These are phyloP conservation scores for Epicoccum sorghinum DNA, from an alignment of 2,329 filamentous ascomycete genomes.

Conservation along the genomic window DNA sequence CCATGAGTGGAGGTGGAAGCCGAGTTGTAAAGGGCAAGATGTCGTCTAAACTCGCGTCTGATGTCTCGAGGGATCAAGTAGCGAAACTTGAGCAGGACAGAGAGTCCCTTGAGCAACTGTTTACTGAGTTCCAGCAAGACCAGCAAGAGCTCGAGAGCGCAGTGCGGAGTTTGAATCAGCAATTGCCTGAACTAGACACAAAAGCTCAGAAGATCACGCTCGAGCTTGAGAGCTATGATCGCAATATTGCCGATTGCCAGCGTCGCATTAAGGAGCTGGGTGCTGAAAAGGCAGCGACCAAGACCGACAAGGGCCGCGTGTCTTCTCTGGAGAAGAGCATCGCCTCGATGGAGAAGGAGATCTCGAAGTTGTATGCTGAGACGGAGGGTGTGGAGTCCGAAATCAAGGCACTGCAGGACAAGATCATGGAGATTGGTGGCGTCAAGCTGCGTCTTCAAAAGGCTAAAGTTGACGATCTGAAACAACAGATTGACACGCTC, in stretches of 20 bases:
- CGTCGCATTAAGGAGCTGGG: conserved; percentile 84
- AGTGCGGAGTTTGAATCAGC: conserved; percentile 73
- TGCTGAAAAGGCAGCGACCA: conserved; percentile 79
- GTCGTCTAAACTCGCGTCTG: conserved; percentile 92
- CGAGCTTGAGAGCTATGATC: conserved; percentile 84
- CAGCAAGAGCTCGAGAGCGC: conserved; percentile 78
- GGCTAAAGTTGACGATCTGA: conserved; percentile 82
- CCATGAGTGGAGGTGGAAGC: conserved; percentile 96
- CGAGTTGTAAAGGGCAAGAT: conserved; percentile 90
- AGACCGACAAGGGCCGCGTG: conserved; percentile 77
- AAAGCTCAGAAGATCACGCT: conserved; percentile 89
- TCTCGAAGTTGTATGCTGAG: conserved; percentile 79
- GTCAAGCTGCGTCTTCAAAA: conserved; percentile 90
- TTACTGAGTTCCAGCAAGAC: conserved; percentile 82
- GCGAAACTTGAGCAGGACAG: conserved; percentile 84
- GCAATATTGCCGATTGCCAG: conserved; percentile 82
- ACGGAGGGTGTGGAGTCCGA: conserved; percentile 91
- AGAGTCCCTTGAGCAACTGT: conserved; percentile 81
- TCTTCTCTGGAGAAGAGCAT: conserved; percentile 79
- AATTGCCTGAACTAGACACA: conserved; percentile 85
- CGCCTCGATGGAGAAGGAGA: conserved; percentile 73
- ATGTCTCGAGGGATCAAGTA: conserved; percentile 87
- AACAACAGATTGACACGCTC: conserved; percentile 81
- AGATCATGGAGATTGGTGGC: conserved; percentile 98
- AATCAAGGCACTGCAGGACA: conserved; percentile 90